phyloP scores from a whole-genome alignment of 768 basidiomycete species.

The Sarcodon sp. region DNA sequence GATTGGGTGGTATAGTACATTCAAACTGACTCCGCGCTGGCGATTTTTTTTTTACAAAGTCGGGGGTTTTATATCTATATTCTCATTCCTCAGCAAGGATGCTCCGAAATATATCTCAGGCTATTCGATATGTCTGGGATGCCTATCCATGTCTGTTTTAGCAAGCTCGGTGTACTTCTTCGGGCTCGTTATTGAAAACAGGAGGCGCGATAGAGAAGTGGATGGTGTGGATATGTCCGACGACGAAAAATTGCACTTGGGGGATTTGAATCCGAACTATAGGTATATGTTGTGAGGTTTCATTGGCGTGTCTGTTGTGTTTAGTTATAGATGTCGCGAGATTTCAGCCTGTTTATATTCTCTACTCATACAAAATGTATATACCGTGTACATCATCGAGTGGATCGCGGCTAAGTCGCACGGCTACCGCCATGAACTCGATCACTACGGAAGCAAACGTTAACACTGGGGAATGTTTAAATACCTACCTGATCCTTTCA shows the following conservation, averaged over 20 bases:
- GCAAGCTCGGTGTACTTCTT: slow-evolving; percentile 10
- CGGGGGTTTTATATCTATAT: slow-evolving; percentile 13
- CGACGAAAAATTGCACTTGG: slow-evolving; percentile 7
- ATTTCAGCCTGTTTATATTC: no score
- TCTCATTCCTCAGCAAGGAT: slow-evolving; percentile 12
- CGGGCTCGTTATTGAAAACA: slow-evolving; percentile 11
- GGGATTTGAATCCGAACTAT: slow-evolving; percentile 9
- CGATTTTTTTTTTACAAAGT: slow-evolving; percentile 3
- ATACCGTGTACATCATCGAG: background rate
- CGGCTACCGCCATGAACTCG: background rate
- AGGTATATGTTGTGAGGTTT: slow-evolving; percentile 5
- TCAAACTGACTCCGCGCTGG: no score
- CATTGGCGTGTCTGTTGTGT: no score
- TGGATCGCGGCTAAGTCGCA: background rate
- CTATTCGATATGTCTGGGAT: slow-evolving; percentile 11
- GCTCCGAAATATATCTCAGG: slow-evolving; percentile 11
- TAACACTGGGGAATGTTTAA: no score
- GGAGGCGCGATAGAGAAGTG: slow-evolving; percentile 5
- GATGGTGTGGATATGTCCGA: background rate
- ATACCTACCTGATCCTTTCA: background rate
- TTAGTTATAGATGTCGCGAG: no score
- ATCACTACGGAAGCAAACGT: background rate
- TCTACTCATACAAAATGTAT: background rate
- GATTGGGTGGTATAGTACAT: background rate
- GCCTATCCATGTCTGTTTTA: slow-evolving; percentile 8